Percentiles rank a stretch among this genome's conserved stretches.
Conservation (phyloP, 495 filamentous ascomycete species). For the Penicillium soppii region DNA sequence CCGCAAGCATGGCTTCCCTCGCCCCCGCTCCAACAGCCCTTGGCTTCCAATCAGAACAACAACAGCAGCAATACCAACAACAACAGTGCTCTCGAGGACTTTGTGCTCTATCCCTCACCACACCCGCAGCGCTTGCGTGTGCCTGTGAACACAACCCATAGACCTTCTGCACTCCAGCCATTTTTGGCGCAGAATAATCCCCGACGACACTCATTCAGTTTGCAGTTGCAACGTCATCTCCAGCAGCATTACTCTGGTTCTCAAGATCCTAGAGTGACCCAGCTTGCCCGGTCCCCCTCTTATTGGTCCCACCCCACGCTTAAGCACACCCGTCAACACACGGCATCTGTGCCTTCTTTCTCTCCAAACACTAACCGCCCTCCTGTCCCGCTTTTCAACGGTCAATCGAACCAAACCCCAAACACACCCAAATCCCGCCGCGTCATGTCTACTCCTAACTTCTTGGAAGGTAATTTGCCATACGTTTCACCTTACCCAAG, state of each 20-base stretch:
- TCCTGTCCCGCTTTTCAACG: constrained; percentile 53
- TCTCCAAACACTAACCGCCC: constrained; percentile 44
- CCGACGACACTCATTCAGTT: constrained; percentile 35
- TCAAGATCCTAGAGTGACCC: constrained; percentile 37
- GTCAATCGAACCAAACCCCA: constrained; percentile 25
- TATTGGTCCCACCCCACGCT: constrained; percentile 43
- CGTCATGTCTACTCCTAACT: constrained; percentile 44
- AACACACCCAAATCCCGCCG: constrained; percentile 24
- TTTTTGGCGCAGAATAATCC: constrained; percentile 34
- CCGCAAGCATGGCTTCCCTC: constrained; percentile 63
- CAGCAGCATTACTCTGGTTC: constrained; percentile 38
- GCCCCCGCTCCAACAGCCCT: constrained; percentile 46
- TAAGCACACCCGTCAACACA: constrained; percentile 34
- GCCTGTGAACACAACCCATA: constrained; percentile 42
- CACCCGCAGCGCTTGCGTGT: constrained; percentile 36
- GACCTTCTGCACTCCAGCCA: constrained; percentile 31
- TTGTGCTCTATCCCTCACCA: constrained; percentile 44
- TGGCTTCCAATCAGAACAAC: constrained; percentile 47
- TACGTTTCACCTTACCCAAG: neutral
- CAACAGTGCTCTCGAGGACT: constrained; percentile 46
- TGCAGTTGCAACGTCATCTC: constrained; percentile 39
- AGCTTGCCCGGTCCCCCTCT: constrained; percentile 43
- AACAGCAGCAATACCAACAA: constrained; percentile 37
- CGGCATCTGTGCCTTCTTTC: constrained; percentile 37
- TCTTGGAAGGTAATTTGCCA: constrained; percentile 27